Base-by-base conservation (phyloP, 192 early-diverging fungal species). In the Mortierella claussenii region DNA sequence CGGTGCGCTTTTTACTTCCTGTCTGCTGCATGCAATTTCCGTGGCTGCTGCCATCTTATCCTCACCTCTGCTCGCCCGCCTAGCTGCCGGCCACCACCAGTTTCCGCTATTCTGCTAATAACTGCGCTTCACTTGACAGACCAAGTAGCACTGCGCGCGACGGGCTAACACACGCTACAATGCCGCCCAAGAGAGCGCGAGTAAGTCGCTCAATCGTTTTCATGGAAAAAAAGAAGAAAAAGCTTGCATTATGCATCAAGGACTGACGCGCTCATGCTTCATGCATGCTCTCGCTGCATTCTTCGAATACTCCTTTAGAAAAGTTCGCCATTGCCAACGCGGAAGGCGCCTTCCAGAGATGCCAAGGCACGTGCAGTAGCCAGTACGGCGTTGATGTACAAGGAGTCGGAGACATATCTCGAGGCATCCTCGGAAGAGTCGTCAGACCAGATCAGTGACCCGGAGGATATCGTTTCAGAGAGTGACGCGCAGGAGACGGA, bases 301-400 rank as follows among this genome's bases (percentile, higher is more conserved):
- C 18, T n/a, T 23, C 44, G 27, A 0, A 10, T 17, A 37, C 20
- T 56, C 46, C n/a, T 11, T 26, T 42, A 51, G 59, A 47, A 75
- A 23, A 65, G 31, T 24, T 45, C 56, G 49, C 33, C 63, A 30
- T 31, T 18, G 23, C 63, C 63, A 4, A 26, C 49, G 27, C 42
- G 71, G 42, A 59, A 46, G 28, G 69, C 49, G 9, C 73, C 73
- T 5, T 30, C 51, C 21, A 36, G 71, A 5, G 30, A 43, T 21
- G 71, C 71, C 46, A 75, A 75, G 28, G 60, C 63, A 21, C 71
- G 71, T 30, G 65, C 71, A 1, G 55, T 56, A 18, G 71, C 56
- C 18, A 75, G 49, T 10, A 75, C 71, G 13, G 56, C 71, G 11
- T 75, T 63, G 9, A 65, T 75, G 56, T 75, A 75, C 51, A 75